Evolutionary conservation across 179 eudicot species (phyloP).

Genomic region (Drosera spatulata): DNA sequence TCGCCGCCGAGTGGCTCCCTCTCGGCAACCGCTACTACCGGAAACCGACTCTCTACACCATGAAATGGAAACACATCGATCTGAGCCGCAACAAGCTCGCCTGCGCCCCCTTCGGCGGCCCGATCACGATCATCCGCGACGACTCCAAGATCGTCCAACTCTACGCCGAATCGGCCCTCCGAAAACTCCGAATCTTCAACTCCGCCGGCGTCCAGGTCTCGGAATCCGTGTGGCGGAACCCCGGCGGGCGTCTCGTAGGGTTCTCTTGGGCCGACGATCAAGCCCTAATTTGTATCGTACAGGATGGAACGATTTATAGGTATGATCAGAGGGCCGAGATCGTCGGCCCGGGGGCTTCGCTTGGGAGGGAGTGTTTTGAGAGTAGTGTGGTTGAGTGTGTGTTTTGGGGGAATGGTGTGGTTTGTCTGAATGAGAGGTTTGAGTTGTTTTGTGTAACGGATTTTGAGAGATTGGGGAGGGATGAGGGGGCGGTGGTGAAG

Average conservation of each 20-base stretch:
- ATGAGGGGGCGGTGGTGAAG: slow-evolving; percentile 34
- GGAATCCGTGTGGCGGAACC: slow-evolving; percentile 75
- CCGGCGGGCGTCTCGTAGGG: slow-evolving; percentile 78
- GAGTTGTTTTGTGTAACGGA: slow-evolving; percentile 70
- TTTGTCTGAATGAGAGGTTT: slow-evolving; percentile 76
- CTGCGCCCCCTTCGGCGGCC: slow-evolving; percentile 85
- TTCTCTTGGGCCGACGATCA: slow-evolving; percentile 87
- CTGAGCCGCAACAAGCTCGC: slow-evolving; percentile 88
- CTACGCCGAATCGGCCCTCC: slow-evolving; percentile 85
- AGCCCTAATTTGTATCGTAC: slow-evolving; percentile 67
- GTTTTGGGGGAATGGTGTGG: slow-evolving; percentile 94
- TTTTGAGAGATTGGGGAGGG: slow-evolving; percentile 38
- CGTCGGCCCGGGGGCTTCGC: slow-evolving; percentile 33
- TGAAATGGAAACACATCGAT: slow-evolving; percentile 81
- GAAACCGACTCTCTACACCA: slow-evolving; percentile 66
- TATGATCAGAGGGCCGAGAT: slow-evolving; percentile 64
- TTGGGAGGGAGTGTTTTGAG: slow-evolving; percentile 81
- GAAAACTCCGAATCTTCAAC: slow-evolving; percentile 82
- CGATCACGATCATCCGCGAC: slow-evolving; percentile 88
- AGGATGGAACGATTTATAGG: slow-evolving; percentile 77
- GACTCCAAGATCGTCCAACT: slow-evolving; percentile 97
- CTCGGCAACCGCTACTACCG: slow-evolving; percentile 92
- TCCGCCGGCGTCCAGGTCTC: slow-evolving; percentile 69
- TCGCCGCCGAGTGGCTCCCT: slow-evolving; percentile 97
- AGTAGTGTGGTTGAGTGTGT: slow-evolving; percentile 90